A percentile compares a stretch with the other conserved stretches of the same genome.
Conservation (phyloP, 2,329 filamentous ascomycete species). For the Colletotrichum salicis region DNA sequence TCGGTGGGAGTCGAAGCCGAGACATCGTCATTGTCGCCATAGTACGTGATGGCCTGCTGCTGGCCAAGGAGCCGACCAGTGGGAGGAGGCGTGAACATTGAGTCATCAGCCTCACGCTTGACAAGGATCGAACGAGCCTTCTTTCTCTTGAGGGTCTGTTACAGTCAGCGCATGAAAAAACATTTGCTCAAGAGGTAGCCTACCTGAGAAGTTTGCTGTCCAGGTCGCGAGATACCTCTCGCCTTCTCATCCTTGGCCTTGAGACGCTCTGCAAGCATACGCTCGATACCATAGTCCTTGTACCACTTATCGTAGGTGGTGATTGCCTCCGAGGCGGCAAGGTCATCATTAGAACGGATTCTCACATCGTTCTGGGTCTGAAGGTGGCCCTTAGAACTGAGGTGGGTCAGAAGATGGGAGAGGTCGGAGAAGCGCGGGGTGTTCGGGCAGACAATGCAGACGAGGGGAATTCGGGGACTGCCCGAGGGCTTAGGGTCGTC, state of each 20-base stretch:
- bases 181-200: not conserved
- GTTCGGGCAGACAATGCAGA: slow-evolving; percentile 86
- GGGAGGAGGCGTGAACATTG: slow-evolving; percentile 13
- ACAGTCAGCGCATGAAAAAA: not conserved
- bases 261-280: slow-evolving; percentile 81
- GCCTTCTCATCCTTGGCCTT: slow-evolving; percentile 78
- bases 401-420: slow-evolving; percentile 91
- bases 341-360: slow-evolving; percentile 75
- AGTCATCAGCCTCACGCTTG: slow-evolving; percentile 10
- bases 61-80: slow-evolving; percentile 7
- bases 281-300: slow-evolving; percentile 73
- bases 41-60: slow-evolving; percentile 31
- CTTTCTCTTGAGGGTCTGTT: slow-evolving; percentile 23
- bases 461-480: slow-evolving; percentile 68
- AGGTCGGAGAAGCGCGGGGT: slow-evolving; percentile 86
- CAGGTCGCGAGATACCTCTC: slow-evolving; percentile 57
- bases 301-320: slow-evolving; percentile 84
- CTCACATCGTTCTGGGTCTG: slow-evolving; percentile 85
- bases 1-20: not conserved
- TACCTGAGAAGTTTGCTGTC: slow-evolving; percentile 27
- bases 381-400: slow-evolving; percentile 92
- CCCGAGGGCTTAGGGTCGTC: slow-evolving; percentile 26
- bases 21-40: slow-evolving; percentile 2
- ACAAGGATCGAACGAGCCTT: slow-evolving; percentile 2
- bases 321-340: slow-evolving; percentile 70